phyloP scores from a whole-genome alignment of 257 asterid genomes.

The Hygrophila difformis region DNA sequence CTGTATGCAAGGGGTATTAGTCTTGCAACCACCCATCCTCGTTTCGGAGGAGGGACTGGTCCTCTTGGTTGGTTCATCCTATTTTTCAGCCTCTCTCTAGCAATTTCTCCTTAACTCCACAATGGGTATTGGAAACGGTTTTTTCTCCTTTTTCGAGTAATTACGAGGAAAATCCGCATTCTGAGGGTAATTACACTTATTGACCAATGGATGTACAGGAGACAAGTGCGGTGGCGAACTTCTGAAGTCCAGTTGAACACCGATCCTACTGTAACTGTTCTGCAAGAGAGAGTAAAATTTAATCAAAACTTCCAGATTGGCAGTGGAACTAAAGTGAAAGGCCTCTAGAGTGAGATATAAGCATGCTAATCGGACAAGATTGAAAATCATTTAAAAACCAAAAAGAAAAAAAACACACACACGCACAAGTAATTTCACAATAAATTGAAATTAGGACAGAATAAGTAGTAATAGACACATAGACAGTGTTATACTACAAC shows the following conservation, averaged over 20 bases:
- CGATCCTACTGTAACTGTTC: conserved; percentile 31
- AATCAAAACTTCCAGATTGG: no score
- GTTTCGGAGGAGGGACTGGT: conserved; percentile 72
- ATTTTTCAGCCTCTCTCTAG: conserved; percentile 76
- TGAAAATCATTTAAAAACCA: no score
- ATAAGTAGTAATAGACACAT: not conserved
- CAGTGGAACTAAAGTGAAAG: no score
- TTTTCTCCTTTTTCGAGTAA: conserved; percentile 76
- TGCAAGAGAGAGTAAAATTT: conserved; percentile 19
- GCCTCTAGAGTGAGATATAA: no score
- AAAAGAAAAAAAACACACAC: not conserved
- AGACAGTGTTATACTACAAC: no score
- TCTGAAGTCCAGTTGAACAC: conserved; percentile 22
- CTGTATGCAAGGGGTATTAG: conserved; percentile 71
- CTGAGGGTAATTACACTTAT: conserved; percentile 60
- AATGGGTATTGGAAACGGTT: conserved; percentile 90
- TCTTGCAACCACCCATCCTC: conserved; percentile 63
- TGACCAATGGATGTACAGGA: conserved; percentile 18
- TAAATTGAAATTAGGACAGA: not conserved
- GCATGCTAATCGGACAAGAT: no score
- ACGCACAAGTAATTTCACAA: no score
- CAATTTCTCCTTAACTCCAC: conserved; percentile 83
- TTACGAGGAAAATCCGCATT: conserved; percentile 90
- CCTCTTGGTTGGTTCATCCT: conserved; percentile 46
- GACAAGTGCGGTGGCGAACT: conserved; percentile 19